These are phyloP conservation scores for Pistacia atlantica DNA, from an alignment of 345 rosid species.

Conservation along the genomic window DNA sequence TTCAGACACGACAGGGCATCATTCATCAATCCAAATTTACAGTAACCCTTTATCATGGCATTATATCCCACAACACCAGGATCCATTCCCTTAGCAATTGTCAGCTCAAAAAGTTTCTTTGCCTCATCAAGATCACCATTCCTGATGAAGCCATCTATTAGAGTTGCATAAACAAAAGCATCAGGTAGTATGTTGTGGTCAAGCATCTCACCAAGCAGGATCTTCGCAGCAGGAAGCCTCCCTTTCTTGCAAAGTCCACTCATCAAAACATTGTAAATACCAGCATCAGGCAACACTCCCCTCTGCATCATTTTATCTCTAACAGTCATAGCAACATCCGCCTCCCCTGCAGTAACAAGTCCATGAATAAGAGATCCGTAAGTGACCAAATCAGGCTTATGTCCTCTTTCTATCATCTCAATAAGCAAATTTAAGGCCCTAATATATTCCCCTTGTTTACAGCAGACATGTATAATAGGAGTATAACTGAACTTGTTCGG, in stretches of 20 bases:
- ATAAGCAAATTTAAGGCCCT: slow-evolving; percentile 57
- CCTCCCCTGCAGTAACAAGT: slow-evolving; percentile 61
- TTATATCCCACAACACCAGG: slow-evolving; percentile 71
- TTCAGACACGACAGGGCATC: slow-evolving; percentile 57
- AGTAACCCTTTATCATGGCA: slow-evolving; percentile 85
- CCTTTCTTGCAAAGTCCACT: slow-evolving; percentile 81
- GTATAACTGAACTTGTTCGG: slow-evolving; percentile 56
- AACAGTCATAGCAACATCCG: slow-evolving; percentile 64
- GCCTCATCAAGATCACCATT: slow-evolving; percentile 66
- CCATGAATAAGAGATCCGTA: slow-evolving; percentile 82
- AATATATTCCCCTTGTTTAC: slow-evolving; percentile 46
- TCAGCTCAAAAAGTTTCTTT: slow-evolving; percentile 48
- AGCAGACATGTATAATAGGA: slow-evolving; percentile 59
- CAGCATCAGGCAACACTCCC: slow-evolving; percentile 75
- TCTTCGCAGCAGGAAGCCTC: slow-evolving; percentile 62
- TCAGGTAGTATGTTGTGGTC: slow-evolving; percentile 65
- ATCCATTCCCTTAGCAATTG: slow-evolving; percentile 56
- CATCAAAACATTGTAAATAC: slow-evolving; percentile 79
- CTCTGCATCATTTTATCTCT: slow-evolving; percentile 56
- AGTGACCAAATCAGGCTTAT: slow-evolving; percentile 68
- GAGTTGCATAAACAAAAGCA: slow-evolving; percentile 64
- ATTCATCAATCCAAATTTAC: slow-evolving; percentile 72
- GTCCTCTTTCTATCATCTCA: slow-evolving; percentile 74
- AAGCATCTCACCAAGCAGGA: slow-evolving; percentile 74
- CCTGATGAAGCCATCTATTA: slow-evolving; percentile 77